A percentile compares a stretch with the other conserved stretches of the same genome.
Evolutionary conservation across 257 asterid genomes (phyloP).

Genomic region (Leonotis leonurus): DNA sequence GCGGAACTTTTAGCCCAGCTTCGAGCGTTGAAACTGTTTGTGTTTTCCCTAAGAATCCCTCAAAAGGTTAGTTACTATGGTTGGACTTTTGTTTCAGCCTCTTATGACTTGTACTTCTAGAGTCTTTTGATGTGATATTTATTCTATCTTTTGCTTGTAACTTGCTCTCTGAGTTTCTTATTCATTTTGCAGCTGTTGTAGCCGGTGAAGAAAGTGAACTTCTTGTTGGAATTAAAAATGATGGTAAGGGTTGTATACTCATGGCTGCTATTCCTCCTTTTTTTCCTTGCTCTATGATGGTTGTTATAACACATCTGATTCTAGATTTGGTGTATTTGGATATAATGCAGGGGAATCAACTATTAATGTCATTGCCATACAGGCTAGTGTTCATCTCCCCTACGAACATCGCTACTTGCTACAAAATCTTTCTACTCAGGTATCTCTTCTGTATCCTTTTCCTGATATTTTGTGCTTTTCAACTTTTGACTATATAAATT

Average conservation of each 20-base stretch:
- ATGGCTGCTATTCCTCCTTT: neutral
- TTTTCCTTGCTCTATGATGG: neutral
- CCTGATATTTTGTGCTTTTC: neutral
- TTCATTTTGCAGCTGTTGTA: constrained; percentile 47
- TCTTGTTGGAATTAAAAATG: constrained; percentile 82
- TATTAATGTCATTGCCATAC: constrained; percentile 66
- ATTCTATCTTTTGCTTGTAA: neutral
- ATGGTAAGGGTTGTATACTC: constrained; percentile 45
- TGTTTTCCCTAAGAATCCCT: constrained; percentile 87
- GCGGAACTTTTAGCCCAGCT: constrained; percentile 70
- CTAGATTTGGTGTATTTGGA: neutral
- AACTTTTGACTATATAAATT: neutral
- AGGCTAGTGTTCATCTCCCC: constrained; percentile 86
- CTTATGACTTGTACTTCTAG: neutral
- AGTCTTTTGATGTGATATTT: neutral
- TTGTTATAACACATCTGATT: constrained; percentile 11
- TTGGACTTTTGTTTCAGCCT: neutral
- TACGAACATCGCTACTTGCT: constrained; percentile 64
- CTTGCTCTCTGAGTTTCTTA: constrained; percentile 8
- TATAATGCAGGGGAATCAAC: constrained; percentile 57
- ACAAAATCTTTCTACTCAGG: constrained; percentile 92
- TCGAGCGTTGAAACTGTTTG: constrained; percentile 77
- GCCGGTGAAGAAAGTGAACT: constrained; percentile 94
- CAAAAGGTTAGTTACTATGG: constrained; percentile 45
- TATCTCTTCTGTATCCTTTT: constrained; percentile 24